Conservation (phyloP, 2,329 filamentous ascomycete genomes). For the Verticillium klebahnii region DNA sequence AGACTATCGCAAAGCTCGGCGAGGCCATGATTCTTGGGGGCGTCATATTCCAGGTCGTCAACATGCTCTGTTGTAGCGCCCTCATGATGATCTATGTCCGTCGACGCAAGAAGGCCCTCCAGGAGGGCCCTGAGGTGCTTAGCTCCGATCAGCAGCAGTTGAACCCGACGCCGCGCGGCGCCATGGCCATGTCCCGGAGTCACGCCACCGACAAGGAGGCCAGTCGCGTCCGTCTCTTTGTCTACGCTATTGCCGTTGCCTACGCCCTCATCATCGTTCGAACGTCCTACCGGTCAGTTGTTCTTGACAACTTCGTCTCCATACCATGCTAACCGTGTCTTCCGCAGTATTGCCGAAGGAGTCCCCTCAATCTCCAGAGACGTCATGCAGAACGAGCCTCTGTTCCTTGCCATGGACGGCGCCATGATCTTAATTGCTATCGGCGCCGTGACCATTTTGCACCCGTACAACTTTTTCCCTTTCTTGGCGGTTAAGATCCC, state of each 20-base stretch:
- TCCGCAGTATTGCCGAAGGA: background rate
- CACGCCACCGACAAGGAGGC: background rate
- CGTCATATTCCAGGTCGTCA: conserved; percentile 20
- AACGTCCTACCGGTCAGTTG: conserved; percentile 12
- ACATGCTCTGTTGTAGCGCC: conserved; percentile 18
- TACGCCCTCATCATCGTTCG: conserved; percentile 10
- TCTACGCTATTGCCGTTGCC: conserved; percentile 6
- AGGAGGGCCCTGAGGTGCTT: background rate
- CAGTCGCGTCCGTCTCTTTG: conserved; percentile 1
- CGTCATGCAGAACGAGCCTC: conserved; percentile 10
- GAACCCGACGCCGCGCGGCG: background rate
- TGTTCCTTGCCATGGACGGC: conserved; percentile 12
- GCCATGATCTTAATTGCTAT: conserved; percentile 10
- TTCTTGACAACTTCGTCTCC: too few relatives aligned
- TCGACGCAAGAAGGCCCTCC: background rate
- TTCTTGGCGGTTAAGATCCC: background rate
- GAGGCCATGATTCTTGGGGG: conserved; percentile 16
- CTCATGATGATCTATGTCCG: conserved; percentile 8
- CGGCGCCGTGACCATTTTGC: conserved; percentile 3
- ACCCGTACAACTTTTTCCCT: conserved; percentile 7
- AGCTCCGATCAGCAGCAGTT: background rate
- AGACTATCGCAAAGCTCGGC: conserved; percentile 9
- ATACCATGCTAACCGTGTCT: background rate
- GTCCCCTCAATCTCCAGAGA: conserved; percentile 5
- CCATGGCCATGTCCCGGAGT: background rate